Conservation (phyloP, 768 basidiomycete species). For the Mycena rebaudengoi region DNA sequence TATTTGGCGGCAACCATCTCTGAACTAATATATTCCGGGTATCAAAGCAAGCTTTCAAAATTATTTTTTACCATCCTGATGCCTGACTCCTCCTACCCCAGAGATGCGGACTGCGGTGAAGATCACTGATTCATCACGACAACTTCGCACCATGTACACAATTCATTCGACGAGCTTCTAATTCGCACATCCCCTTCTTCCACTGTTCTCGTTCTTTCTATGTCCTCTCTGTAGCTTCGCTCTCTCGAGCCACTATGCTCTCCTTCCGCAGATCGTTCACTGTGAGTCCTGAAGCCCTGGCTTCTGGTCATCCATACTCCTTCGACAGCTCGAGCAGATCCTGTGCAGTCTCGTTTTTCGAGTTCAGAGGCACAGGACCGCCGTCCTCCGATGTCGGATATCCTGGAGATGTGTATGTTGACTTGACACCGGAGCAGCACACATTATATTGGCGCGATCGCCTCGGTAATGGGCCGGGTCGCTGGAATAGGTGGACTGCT, state of each 20-base stretch:
- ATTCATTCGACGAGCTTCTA: conserved; percentile 11
- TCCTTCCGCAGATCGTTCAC: conserved; percentile 25
- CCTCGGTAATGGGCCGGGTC: conserved; percentile 17
- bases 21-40: no score
- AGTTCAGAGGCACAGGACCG: conserved; percentile 25
- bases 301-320: conserved; percentile 23
- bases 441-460: conserved; percentile 28
- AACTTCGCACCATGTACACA: conserved; percentile 15
- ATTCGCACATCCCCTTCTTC: conserved; percentile 7
- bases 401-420: conserved; percentile 26
- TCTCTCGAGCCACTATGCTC: conserved; percentile 24
- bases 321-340: conserved; percentile 22
- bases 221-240: not conserved
- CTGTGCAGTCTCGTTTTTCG: conserved; percentile 22
- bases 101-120: not conserved
- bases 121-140: conserved; percentile 23
- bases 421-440: conserved; percentile 19
- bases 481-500: conserved; percentile 21
- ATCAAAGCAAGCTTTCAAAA: no score
- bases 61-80: no score
- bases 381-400: conserved; percentile 22
- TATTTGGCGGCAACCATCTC: no score
- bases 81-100: not conserved
- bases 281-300: conserved; percentile 18
- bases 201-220: not conserved